phyloP scores from a whole-genome alignment of 768 basidiomycete genomes.

The Phylloporus rhodoxanthus region DNA sequence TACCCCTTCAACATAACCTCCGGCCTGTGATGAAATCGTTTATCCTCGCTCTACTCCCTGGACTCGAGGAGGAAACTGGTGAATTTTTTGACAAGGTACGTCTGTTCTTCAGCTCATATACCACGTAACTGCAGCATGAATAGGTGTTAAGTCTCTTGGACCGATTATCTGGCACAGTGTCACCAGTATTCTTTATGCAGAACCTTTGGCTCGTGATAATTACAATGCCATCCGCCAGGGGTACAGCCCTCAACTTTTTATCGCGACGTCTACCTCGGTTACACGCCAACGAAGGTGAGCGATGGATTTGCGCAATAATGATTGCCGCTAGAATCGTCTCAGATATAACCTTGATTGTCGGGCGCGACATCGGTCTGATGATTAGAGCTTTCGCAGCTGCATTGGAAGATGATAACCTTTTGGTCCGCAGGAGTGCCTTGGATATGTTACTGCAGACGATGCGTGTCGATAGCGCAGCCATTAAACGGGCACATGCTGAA shows the following conservation, averaged over 20 bases:
- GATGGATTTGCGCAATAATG: neutral
- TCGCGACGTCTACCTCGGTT: slow-evolving; percentile 70
- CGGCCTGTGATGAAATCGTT: slow-evolving; percentile 93
- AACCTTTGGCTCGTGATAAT: slow-evolving; percentile 93
- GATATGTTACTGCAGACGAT: slow-evolving; percentile 80
- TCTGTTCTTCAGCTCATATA: neutral
- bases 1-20: slow-evolving; percentile 74
- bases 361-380: slow-evolving; percentile 88
- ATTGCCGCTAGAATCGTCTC: slow-evolving; percentile 5
- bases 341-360: slow-evolving; percentile 70
- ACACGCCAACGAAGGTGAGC: slow-evolving; percentile 63
- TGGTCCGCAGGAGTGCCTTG: slow-evolving; percentile 81
- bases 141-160: slow-evolving; percentile 80
- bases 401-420: slow-evolving; percentile 87
- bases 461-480: slow-evolving; percentile 63
- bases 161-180: slow-evolving; percentile 75
- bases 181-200: slow-evolving; percentile 88
- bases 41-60: slow-evolving; percentile 88
- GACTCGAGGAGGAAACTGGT: slow-evolving; percentile 94
- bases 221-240: slow-evolving; percentile 79
- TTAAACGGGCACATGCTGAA: slow-evolving; percentile 60
- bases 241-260: slow-evolving; percentile 84
- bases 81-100: slow-evolving; percentile 90
- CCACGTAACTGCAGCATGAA: slow-evolving; percentile 10
- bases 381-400: slow-evolving; percentile 87